These are phyloP conservation scores for Solanum microdontum DNA, from an alignment of 257 asterid species.

Conservation along the genomic window DNA sequence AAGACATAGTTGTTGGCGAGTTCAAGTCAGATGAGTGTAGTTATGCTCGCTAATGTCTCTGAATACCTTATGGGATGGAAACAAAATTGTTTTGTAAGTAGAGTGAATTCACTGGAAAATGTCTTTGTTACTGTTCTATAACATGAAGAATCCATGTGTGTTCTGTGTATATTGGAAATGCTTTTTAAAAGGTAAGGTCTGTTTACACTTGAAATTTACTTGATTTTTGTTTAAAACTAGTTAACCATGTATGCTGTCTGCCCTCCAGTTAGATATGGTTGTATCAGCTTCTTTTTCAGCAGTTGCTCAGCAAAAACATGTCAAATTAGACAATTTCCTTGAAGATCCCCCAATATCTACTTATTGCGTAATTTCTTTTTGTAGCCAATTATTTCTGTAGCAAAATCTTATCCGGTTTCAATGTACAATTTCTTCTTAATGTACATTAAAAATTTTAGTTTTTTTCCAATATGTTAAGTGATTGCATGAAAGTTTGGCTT, in stretches of 20 bases:
- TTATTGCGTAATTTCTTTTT: constrained; percentile 45
- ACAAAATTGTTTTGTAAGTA: neutral
- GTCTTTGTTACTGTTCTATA: neutral
- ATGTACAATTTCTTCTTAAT: neutral
- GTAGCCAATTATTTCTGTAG: neutral
- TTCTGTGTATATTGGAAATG: neutral
- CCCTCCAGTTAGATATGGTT: constrained; percentile 27
- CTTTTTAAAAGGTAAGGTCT: neutral
- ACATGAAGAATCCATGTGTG: neutral
- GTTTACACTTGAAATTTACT: neutral
- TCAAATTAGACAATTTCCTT: constrained; percentile 57
- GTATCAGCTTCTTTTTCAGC: constrained; percentile 58
- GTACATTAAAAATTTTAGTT: neutral
- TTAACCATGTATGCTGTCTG: neutral
- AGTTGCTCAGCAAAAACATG: constrained; percentile 40
- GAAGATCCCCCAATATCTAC: constrained; percentile 71
- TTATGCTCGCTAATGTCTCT: neutral
- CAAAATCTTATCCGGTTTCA: neutral
- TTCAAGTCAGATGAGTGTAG: neutral
- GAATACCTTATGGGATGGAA: neutral
- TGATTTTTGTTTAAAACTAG: neutral
- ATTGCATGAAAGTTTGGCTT: neutral
- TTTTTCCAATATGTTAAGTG: neutral
- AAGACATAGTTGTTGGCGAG: neutral
- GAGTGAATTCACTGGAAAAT: neutral